phyloP scores from a whole-genome alignment of 2,329 filamentous ascomycete genomes.

The Ascochyta viciae-villosae region DNA sequence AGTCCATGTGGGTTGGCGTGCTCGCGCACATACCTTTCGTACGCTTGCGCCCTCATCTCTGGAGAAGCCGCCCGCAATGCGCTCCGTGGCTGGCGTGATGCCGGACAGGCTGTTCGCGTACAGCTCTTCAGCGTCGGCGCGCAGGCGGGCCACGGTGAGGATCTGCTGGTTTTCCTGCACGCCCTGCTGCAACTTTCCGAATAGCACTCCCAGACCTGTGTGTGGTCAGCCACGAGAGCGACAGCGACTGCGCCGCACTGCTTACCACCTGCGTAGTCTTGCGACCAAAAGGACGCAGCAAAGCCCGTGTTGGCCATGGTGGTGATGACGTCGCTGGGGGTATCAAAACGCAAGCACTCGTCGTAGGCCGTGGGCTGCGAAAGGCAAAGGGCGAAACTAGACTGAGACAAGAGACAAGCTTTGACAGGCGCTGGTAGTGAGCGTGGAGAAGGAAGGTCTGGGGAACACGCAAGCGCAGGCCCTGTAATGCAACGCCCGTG shows the following conservation, averaged over 20 bases:
- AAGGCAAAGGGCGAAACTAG: slow-evolving; percentile 16
- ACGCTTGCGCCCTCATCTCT: slow-evolving; percentile 95
- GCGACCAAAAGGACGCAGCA: slow-evolving; percentile 96
- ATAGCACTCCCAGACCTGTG: slow-evolving; percentile 83
- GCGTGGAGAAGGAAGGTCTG: slow-evolving; percentile 24
- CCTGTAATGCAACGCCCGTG: slow-evolving; percentile 16
- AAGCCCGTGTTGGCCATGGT: slow-evolving; percentile 63
- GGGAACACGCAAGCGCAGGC: slow-evolving; percentile 21
- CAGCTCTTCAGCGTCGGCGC: slow-evolving; percentile 91
- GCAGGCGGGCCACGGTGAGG: slow-evolving; percentile 87
- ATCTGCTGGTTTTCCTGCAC: slow-evolving; percentile 95
- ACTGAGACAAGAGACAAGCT: slow-evolving; percentile 17
- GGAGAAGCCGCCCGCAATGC: slow-evolving; percentile 80
- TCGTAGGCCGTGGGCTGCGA: slow-evolving; percentile 19
- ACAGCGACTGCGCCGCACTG: slow-evolving; percentile 51
- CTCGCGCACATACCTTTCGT: slow-evolving; percentile 73
- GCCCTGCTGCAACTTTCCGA: slow-evolving; percentile 95
- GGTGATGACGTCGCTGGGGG: slow-evolving; percentile 25
- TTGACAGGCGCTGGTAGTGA: slow-evolving; percentile 30
- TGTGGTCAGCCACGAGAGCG: slow-evolving; percentile 31
- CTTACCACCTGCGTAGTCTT: slow-evolving; percentile 93
- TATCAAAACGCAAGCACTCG: slow-evolving; percentile 29
- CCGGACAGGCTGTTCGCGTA: slow-evolving; percentile 83
- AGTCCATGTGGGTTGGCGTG: neutral
- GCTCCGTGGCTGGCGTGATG: slow-evolving; percentile 83